Evolutionary conservation across 1,284 basidiomycete genomes (phyloP).

Genomic region (Pseudozyma sp.): DNA sequence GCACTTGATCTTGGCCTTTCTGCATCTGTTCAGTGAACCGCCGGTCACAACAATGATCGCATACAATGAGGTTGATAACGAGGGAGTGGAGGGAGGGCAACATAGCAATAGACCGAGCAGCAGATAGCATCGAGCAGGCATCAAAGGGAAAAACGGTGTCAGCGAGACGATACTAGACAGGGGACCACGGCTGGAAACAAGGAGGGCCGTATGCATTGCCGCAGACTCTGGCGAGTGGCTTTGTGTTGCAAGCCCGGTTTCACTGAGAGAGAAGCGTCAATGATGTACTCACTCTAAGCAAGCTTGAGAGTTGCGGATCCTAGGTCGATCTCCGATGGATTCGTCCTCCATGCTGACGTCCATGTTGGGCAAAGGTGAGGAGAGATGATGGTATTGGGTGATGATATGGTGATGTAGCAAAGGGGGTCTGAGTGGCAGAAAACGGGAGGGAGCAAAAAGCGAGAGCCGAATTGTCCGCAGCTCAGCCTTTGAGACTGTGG

Average conservation of each 20-base stretch:
- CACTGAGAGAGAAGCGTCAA: too few species aligned
- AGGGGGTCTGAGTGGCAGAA: neutral
- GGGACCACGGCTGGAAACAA: slow-evolving; percentile 5
- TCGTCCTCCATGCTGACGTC: slow-evolving; percentile 43
- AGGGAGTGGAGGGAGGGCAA: neutral
- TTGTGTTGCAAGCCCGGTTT: neutral
- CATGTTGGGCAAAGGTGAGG: slow-evolving; percentile 9
- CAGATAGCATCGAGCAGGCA: neutral
- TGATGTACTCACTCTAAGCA: slow-evolving; percentile 41
- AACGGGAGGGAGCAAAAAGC: neutral
- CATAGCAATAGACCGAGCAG: too few species aligned
- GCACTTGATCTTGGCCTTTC: slow-evolving; percentile 54
- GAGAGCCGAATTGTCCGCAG: neutral
- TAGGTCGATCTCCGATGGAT: slow-evolving; percentile 26
- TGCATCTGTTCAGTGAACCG: slow-evolving; percentile 23
- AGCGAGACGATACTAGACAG: slow-evolving; percentile 5
- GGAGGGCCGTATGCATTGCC: slow-evolving; percentile 42
- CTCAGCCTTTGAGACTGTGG: neutral
- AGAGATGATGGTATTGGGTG: slow-evolving; percentile 6
- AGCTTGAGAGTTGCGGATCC: slow-evolving; percentile 48
- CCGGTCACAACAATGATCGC: neutral
- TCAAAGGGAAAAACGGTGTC: neutral
- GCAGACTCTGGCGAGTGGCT: slow-evolving; percentile 13
- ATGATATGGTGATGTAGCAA: slow-evolving; percentile 1
- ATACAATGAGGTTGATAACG: neutral